Evolutionary conservation across 2,329 filamentous ascomycete genomes (phyloP).

Genomic region (Colletotrichum higginsianum): DNA sequence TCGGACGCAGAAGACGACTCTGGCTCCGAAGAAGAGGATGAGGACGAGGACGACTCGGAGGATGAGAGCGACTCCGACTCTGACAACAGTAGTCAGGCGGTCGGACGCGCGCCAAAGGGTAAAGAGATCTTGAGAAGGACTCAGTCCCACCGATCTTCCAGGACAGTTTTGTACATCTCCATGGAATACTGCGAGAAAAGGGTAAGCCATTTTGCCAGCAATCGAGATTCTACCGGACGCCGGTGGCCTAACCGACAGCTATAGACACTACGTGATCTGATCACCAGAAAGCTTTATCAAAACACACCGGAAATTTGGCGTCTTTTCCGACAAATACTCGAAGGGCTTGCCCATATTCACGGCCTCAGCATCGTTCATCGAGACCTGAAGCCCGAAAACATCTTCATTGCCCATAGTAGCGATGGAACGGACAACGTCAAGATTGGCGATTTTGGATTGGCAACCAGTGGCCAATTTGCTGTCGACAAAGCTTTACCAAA

Average conservation of each 20-base stretch:
- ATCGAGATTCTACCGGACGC: neutral
- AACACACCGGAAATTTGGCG: slow-evolving; percentile 88
- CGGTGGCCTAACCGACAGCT: slow-evolving; percentile 37
- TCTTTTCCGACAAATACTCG: slow-evolving; percentile 90
- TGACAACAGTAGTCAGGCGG: slow-evolving; percentile 48
- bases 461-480: slow-evolving; percentile 87
- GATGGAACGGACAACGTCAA: slow-evolving; percentile 91
- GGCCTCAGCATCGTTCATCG: slow-evolving; percentile 93
- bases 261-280: slow-evolving; percentile 88
- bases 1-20: slow-evolving; percentile 55
- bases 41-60: slow-evolving; percentile 59
- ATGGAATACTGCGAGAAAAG: slow-evolving; percentile 99
- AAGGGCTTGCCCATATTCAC: slow-evolving; percentile 92
- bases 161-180: slow-evolving; percentile 92
- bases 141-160: slow-evolving; percentile 66
- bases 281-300: slow-evolving; percentile 81
- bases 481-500: slow-evolving; percentile 66
- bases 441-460: slow-evolving; percentile 96
- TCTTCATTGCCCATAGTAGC: slow-evolving; percentile 81
- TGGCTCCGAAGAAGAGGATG: slow-evolving; percentile 54
- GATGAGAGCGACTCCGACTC: slow-evolving; percentile 58
- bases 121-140: slow-evolving; percentile 40
- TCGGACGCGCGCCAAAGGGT: slow-evolving; percentile 43
- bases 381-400: slow-evolving; percentile 96
- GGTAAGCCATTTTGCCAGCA: slow-evolving; percentile 58